Evolutionary conservation across 345 rosid species (phyloP), one percentile per base, ranked within the genome.

Genomic region (Aethionema arabicum): DNA sequence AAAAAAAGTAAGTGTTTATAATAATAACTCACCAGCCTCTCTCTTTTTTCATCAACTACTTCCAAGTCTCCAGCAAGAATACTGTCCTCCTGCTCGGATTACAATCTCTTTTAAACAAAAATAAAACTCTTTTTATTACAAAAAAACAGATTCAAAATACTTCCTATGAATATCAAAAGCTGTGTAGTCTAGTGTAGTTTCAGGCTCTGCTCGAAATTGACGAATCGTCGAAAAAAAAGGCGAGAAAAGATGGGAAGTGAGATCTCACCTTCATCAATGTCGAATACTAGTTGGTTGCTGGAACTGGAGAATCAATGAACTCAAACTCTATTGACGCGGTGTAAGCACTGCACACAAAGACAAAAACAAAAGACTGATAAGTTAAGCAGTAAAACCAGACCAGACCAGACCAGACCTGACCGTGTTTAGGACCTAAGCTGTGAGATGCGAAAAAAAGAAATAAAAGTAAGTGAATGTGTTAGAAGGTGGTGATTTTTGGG

Each of bases 301-400:
- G 11, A 67, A 27, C 44, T 32, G 61, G 16, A 59, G 53, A 67
- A 49, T 59, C 30, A 57, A 57, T 59, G 4, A 44, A 73, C 47
- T 40, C 58, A 67, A 69, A 76, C 81, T 61, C 68, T 82, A 82
- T 58, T 79, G 81, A 58, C 67, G 79, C 12, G 85, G 79, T 32
- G 95, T 79, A 67, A 87, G 85, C 81, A 84, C 95, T 87, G 88
- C 74, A 61, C 78, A 52, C 37, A 61, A 57, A 41, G 70, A 32
- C 13, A 3, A 59, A 53, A 55, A 0, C 32, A 47, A 66, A 59
- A 13, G 49, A 16, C 12, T 13, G 0, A 54, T 49, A 44, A 67
- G 65, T 30, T 38, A 47, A 52, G 9, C 0, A 29, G 15, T 39
- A 7, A 29, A 8, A 39, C 6, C 32, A 6, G 5, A n/a, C n/a